Conservation (phyloP, 2,329 filamentous ascomycete genomes). For the Nigrospora sphaerica region DNA sequence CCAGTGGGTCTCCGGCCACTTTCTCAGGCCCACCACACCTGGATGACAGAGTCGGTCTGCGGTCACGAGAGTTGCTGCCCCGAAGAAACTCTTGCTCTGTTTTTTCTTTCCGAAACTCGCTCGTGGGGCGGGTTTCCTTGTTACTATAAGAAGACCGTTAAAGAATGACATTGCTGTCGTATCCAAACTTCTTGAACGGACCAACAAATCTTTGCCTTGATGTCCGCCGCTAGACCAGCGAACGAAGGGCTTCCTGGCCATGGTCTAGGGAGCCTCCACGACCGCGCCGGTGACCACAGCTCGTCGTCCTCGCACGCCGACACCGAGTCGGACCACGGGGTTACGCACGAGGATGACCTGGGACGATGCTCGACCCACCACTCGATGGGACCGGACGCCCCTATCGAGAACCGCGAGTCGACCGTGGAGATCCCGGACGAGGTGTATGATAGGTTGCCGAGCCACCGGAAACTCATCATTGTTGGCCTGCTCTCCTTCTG, state of each 20-base stretch:
- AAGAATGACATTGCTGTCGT: too few species aligned
- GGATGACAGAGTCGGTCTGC: too few species aligned
- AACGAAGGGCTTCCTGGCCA: background rate
- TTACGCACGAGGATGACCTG: slow-evolving; percentile 8
- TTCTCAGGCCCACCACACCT: too few species aligned
- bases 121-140: too few species aligned
- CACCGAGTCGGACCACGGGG: slow-evolving; percentile 7
- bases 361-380: slow-evolving; percentile 21
- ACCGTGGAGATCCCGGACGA: slow-evolving; percentile 38
- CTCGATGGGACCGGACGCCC: slow-evolving; percentile 19
- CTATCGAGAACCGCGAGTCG: slow-evolving; percentile 19
- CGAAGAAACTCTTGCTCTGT: too few species aligned
- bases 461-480: slow-evolving; percentile 56
- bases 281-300: slow-evolving; percentile 1
- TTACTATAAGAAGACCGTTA: too few species aligned
- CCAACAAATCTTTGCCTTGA: background rate
- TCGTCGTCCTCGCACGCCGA: slow-evolving; percentile 3
- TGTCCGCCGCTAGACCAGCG: slow-evolving; percentile 2
- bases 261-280: background rate
- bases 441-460: slow-evolving; percentile 59
- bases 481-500: slow-evolving; percentile 66
- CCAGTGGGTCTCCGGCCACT: too few species aligned
- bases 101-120: too few species aligned
- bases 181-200: background rate
- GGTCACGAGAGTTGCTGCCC: too few species aligned